Conservation (phyloP, 2,329 filamentous ascomycete genomes). For the Helicocarpus griseus region DNA sequence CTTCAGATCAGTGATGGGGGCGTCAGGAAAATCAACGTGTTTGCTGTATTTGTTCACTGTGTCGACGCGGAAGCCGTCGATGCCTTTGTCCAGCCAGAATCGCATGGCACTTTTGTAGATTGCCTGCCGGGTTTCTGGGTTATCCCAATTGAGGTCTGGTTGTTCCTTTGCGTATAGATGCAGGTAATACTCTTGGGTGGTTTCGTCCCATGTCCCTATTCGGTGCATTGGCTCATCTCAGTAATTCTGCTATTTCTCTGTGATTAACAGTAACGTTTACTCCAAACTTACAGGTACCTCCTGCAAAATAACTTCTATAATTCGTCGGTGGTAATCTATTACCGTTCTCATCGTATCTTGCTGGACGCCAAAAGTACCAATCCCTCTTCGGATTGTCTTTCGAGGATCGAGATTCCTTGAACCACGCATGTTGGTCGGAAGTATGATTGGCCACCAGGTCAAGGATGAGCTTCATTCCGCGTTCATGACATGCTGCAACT, state of each 20-base stretch:
- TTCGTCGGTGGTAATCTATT: constrained; percentile 59
- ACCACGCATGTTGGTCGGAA: constrained; percentile 59
- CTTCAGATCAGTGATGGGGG: constrained; percentile 42
- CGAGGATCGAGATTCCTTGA: constrained; percentile 51
- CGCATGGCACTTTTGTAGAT: constrained; percentile 59
- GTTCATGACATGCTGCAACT: constrained; percentile 45
- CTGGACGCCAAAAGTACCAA: constrained; percentile 51
- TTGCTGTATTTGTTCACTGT: constrained; percentile 56
- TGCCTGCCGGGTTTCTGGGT: constrained; percentile 50
- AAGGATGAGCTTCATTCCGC: constrained; percentile 58
- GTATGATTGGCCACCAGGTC: constrained; percentile 69
- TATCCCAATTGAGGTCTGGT: constrained; percentile 74
- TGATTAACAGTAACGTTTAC: too few species aligned
- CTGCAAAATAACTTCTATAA: constrained; percentile 55
- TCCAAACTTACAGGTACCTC: constrained; percentile 45
- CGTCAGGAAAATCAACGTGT: constrained; percentile 42
- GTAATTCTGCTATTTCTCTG: too few species aligned
- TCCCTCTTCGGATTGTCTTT: constrained; percentile 51
- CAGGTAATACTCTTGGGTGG: constrained; percentile 61
- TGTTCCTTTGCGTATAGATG: constrained; percentile 63
- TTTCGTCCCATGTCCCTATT: constrained; percentile 54
- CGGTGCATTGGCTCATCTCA: too few species aligned
- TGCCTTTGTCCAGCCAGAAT: constrained; percentile 64
- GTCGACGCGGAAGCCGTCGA: constrained; percentile 60
- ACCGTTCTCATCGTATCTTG: constrained; percentile 42